These are phyloP conservation scores for Bjerkandera adusta DNA, from an alignment of 1,284 basidiomycete genomes.

Conservation along the genomic window DNA sequence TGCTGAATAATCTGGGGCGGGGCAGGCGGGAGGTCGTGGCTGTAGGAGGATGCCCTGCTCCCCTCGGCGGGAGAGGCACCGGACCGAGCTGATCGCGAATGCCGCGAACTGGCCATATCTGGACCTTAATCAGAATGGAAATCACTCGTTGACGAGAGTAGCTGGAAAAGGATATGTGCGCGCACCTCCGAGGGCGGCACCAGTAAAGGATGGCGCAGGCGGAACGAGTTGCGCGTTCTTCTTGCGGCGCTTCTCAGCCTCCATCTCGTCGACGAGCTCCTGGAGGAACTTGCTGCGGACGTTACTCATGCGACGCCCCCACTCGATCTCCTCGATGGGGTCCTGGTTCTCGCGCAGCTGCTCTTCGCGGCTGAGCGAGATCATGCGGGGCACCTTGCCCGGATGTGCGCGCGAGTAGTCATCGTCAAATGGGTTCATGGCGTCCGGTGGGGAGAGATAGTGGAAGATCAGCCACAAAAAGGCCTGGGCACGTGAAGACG, in stretches of 20 bases:
- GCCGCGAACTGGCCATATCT: constrained; percentile 24
- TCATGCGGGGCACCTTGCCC: constrained; percentile 37
- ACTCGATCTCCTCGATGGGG: constrained; percentile 39
- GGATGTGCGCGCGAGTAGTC: constrained; percentile 36
- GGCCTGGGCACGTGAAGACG: constrained; percentile 66
- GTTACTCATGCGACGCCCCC: constrained; percentile 38
- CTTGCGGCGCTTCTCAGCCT: constrained; percentile 31
- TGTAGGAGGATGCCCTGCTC: constrained; percentile 31
- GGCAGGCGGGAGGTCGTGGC: constrained; percentile 25
- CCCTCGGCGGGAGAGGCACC: constrained; percentile 24
- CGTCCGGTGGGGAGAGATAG: constrained; percentile 41
- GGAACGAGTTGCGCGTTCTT: constrained; percentile 24
- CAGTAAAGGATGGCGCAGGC: constrained; percentile 17
- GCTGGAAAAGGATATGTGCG: background rate
- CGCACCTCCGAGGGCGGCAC: background rate
- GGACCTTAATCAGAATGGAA: constrained; percentile 18
- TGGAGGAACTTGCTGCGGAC: constrained; percentile 39
- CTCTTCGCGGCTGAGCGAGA: constrained; percentile 33
- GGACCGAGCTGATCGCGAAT: constrained; percentile 23
- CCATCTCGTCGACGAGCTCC: constrained; percentile 38
- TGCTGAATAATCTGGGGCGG: constrained; percentile 16
- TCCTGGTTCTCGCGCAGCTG: constrained; percentile 39
- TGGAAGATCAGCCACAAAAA: constrained; percentile 60
- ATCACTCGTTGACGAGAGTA: background rate
- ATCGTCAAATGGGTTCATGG: constrained; percentile 43